Percentiles rank a stretch among this genome's conserved stretches.
These are phyloP conservation scores for Henckelia pumila DNA, from an alignment of 257 asterid species.

Conservation along the genomic window DNA sequence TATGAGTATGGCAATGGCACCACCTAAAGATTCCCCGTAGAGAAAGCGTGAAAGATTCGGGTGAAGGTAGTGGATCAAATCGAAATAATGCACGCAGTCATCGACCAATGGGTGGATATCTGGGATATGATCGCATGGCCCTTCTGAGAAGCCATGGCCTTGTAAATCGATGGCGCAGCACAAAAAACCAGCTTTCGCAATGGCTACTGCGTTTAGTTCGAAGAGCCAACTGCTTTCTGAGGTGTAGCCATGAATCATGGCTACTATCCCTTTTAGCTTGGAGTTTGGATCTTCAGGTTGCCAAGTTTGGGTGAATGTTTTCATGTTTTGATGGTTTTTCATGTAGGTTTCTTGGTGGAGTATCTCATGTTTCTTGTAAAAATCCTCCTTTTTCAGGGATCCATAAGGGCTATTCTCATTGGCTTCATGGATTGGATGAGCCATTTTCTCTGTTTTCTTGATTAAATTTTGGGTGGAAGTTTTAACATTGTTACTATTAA, in stretches of 20 bases:
- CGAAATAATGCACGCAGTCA: constrained; percentile 58
- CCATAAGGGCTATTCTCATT: constrained; percentile 80
- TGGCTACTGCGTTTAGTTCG: constrained; percentile 73
- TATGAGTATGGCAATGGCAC: constrained; percentile 50
- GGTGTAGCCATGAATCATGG: constrained; percentile 84
- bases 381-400: constrained; percentile 47
- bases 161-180: constrained; percentile 69
- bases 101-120: constrained; percentile 42
- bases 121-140: constrained; percentile 54
- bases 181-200: constrained; percentile 65
- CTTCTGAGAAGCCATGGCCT: constrained; percentile 80
- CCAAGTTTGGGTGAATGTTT: constrained; percentile 73
- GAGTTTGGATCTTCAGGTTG: constrained; percentile 33
- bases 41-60: constrained; percentile 58
- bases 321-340: constrained; percentile 48
- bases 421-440: constrained; percentile 73
- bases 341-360: constrained; percentile 57
- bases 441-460: constrained; percentile 29
- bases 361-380: constrained; percentile 59
- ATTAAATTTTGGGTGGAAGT: background rate
- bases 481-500: background rate
- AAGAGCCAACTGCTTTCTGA: constrained; percentile 76
- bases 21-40: constrained; percentile 86
- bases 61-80: constrained; percentile 34
- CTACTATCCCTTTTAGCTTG: constrained; percentile 46